These are phyloP conservation scores for Cryptosporidium felis DNA, from an alignment of 169 alveolate species.

Conservation along the genomic window DNA sequence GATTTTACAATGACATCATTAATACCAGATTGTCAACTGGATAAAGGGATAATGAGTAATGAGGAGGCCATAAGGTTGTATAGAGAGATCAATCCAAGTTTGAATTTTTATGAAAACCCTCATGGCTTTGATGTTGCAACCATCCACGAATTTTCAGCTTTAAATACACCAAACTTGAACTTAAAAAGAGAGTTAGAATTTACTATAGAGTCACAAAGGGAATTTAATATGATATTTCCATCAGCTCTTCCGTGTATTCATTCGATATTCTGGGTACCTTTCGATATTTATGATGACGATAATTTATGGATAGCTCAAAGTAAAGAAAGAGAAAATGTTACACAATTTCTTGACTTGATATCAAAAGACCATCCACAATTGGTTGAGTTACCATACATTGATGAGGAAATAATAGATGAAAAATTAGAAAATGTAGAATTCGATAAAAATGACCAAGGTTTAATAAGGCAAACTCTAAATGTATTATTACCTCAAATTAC, in stretches of 20 bases:
- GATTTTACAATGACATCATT: conserved; percentile 60
- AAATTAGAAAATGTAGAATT: conserved; percentile 10
- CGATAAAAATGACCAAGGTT: conserved; percentile 19
- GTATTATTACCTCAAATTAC: conserved; percentile 37
- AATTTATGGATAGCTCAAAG: conserved; percentile 50
- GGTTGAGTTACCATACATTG: conserved; percentile 61
- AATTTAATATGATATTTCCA: conserved; percentile 61
- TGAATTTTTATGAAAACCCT: conserved; percentile 60
- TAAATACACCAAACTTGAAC: conserved; percentile 62
- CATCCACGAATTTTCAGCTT: conserved; percentile 61
- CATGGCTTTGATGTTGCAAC: conserved; percentile 65
- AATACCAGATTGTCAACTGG: conserved; percentile 46
- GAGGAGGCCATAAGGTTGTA: conserved; percentile 62
- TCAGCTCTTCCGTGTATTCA: conserved; percentile 68
- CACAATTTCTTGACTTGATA: conserved; percentile 16
- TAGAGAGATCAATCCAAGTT: conserved; percentile 65
- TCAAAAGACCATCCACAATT: conserved; percentile 67
- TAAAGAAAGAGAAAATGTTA: not conserved
- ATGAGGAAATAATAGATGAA: conserved; percentile 52
- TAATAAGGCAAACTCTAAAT: conserved; percentile 22
- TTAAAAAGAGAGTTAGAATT: conserved; percentile 54
- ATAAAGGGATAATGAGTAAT: conserved; percentile 19
- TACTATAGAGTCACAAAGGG: conserved; percentile 60
- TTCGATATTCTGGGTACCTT: conserved; percentile 68
- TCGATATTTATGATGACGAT: conserved; percentile 68